Conservation (phyloP, 2,329 filamentous ascomycete species). For the Stachybotrys echinatus region DNA sequence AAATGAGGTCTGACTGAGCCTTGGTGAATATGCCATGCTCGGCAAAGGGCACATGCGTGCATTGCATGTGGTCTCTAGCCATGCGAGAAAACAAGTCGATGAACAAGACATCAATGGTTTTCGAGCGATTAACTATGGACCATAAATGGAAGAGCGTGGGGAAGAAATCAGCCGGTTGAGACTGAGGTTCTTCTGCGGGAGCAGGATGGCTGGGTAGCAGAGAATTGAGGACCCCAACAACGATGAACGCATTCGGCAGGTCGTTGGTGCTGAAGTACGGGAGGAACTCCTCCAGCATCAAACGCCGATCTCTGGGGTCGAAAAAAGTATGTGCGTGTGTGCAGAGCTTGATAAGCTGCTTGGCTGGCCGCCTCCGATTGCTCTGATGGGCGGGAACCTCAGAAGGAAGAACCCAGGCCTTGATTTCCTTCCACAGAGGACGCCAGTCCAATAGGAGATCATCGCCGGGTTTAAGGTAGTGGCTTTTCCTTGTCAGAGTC, state of each 20-base stretch:
- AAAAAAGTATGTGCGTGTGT: constrained; percentile 90
- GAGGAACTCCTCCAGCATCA: constrained; percentile 74
- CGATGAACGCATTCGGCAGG: constrained; percentile 85
- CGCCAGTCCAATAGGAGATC: constrained; percentile 92
- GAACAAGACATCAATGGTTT: constrained; percentile 78
- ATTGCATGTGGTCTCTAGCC: constrained; percentile 75
- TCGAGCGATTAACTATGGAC: constrained; percentile 88
- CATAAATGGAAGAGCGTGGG: constrained; percentile 96
- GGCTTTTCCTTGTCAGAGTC: constrained; percentile 89
- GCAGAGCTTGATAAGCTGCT: constrained; percentile 78
- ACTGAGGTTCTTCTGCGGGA: constrained; percentile 63
- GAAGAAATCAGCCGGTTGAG: constrained; percentile 84
- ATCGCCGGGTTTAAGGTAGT: constrained; percentile 85
- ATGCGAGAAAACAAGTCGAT: constrained; percentile 86
- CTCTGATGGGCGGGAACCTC: constrained; percentile 67
- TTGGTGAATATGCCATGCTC: constrained; percentile 87
- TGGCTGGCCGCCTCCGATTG: constrained; percentile 49
- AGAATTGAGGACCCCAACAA: constrained; percentile 81
- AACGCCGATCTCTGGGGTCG: constrained; percentile 77
- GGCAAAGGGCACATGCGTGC: constrained; percentile 70
- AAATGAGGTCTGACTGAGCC: constrained; percentile 88
- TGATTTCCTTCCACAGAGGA: constrained; percentile 88
- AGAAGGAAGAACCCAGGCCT: constrained; percentile 79
- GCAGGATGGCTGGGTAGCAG: constrained; percentile 80
- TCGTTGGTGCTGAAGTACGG: constrained; percentile 93